phyloP scores from a whole-genome alignment of 2,329 filamentous ascomycete genomes.

The Knufia fluminis region DNA sequence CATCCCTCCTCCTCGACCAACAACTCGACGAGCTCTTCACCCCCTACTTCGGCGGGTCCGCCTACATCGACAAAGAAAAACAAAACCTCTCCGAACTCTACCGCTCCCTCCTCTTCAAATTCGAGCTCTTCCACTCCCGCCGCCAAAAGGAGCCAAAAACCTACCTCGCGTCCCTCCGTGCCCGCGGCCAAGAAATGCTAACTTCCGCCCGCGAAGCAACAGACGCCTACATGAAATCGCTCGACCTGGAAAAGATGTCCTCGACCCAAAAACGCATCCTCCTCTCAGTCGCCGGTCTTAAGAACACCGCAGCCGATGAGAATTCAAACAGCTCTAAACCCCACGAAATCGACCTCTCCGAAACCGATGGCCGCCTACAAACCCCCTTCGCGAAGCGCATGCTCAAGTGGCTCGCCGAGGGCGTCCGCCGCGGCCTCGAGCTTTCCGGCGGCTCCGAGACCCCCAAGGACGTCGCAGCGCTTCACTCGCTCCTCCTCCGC shows the following conservation, averaged over 20 bases:
- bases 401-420: slow-evolving; percentile 95
- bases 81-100: slow-evolving; percentile 68
- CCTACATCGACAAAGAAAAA: slow-evolving; percentile 58
- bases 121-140: slow-evolving; percentile 74
- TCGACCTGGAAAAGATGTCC: slow-evolving; percentile 82
- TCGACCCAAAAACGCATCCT: slow-evolving; percentile 84
- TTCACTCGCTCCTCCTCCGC: slow-evolving; percentile 72
- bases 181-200: slow-evolving; percentile 80
- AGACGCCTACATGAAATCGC: slow-evolving; percentile 68
- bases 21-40: slow-evolving; percentile 59
- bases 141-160: slow-evolving; percentile 82
- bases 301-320: slow-evolving; percentile 60
- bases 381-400: slow-evolving; percentile 90
- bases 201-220: slow-evolving; percentile 67
- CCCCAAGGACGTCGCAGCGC: slow-evolving; percentile 81
- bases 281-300: slow-evolving; percentile 74
- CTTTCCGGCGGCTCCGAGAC: slow-evolving; percentile 81
- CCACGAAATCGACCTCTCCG: slow-evolving; percentile 73
- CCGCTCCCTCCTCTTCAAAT: slow-evolving; percentile 90
- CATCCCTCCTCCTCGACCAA: slow-evolving; percentile 60
- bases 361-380: slow-evolving; percentile 77
- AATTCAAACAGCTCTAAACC: slow-evolving; percentile 36
- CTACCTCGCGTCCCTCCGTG: slow-evolving; percentile 85
- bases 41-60: slow-evolving; percentile 56
- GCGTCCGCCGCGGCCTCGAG: slow-evolving; percentile 81